phyloP scores from a whole-genome alignment of 2,329 filamentous ascomycete genomes.

The Penicillium decumbens region DNA sequence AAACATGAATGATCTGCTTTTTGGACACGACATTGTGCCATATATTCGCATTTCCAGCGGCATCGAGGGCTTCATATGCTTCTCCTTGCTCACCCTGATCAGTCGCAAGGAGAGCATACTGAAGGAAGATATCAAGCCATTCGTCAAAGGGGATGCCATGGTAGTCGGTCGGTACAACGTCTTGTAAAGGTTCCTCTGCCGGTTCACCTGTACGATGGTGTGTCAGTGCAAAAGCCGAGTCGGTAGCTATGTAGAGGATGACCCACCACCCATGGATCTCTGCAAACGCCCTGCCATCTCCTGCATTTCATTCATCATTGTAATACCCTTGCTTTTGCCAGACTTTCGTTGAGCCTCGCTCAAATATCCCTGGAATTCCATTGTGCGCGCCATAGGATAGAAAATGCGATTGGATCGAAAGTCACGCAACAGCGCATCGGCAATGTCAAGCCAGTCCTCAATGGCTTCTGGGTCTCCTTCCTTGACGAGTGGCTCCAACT shows the following conservation, averaged over 20 bases:
- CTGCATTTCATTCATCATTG: conserved; percentile 42
- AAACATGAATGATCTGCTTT: conserved; percentile 68
- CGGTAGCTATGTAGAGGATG: neutral
- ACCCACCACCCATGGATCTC: conserved; percentile 41
- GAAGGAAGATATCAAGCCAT: conserved; percentile 87
- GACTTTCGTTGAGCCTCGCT: conserved; percentile 39
- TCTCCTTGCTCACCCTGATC: conserved; percentile 62
- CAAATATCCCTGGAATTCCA: conserved; percentile 49
- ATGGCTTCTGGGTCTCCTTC: conserved; percentile 48
- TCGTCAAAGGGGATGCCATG: conserved; percentile 74
- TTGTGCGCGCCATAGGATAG: conserved; percentile 52
- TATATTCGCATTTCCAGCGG: conserved; percentile 73
- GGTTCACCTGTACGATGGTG: conserved; percentile 15
- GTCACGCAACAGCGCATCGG: conserved; percentile 55
- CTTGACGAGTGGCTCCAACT: conserved; percentile 47
- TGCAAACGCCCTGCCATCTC: conserved; percentile 44
- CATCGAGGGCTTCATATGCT: conserved; percentile 74
- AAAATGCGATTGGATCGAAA: conserved; percentile 58
- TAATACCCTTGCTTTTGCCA: conserved; percentile 32
- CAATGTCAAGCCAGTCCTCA: conserved; percentile 57
- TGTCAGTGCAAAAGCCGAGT: conserved; percentile 11
- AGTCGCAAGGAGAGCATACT: conserved; percentile 75
- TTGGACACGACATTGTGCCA: conserved; percentile 68
- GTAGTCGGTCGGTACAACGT: conserved; percentile 53
- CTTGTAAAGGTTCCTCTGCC: conserved; percentile 25